Evolutionary conservation across 1,139 yeast genomes (phyloP).

Genomic region (Groenewaldozyma auringiensis): DNA sequence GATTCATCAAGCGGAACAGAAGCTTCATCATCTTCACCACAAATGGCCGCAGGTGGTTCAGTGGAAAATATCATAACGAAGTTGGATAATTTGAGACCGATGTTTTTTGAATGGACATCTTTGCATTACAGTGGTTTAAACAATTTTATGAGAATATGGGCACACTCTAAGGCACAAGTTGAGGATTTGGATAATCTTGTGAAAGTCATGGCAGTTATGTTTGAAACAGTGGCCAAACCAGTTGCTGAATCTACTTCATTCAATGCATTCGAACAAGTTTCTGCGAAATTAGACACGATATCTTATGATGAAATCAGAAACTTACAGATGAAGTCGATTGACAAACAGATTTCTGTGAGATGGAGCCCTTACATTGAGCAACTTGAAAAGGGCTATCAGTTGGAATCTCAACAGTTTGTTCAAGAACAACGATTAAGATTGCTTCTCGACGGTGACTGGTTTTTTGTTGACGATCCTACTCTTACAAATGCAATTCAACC

Average conservation of each 20-base stretch:
- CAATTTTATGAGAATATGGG: constrained; percentile 60
- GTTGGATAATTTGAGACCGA: constrained; percentile 33
- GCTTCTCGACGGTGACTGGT: constrained; percentile 77
- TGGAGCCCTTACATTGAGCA: constrained; percentile 37
- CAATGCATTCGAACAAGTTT: constrained; percentile 12
- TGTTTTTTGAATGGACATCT: constrained; percentile 48
- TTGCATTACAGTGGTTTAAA: constrained; percentile 51
- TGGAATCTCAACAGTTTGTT: constrained; percentile 68
- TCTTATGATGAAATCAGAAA: constrained; percentile 48
- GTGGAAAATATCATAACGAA: constrained; percentile 14
- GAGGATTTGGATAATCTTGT: constrained; percentile 46
- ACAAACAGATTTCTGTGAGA: constrained; percentile 27
- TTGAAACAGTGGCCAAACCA: constrained; percentile 29
- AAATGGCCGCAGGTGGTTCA: constrained; percentile 5
- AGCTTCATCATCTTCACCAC: constrained; percentile 1
- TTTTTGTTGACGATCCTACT: constrained; percentile 54
- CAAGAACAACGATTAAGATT: constrained; percentile 68
- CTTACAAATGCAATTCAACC: constrained; percentile 23
- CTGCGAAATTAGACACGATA: constrained; percentile 31
- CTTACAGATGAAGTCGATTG: constrained; percentile 45
- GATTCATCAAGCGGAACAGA: neutral
- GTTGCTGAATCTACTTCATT: constrained; percentile 18
- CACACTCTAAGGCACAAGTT: constrained; percentile 50
- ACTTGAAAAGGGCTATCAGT: constrained; percentile 46
- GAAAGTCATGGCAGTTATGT: constrained; percentile 33